A percentile compares a stretch with the other conserved stretches of the same genome.
Evolutionary conservation across 1,284 basidiomycete genomes (phyloP).

Genomic region (Melanopsichium pennsylvanicum): DNA sequence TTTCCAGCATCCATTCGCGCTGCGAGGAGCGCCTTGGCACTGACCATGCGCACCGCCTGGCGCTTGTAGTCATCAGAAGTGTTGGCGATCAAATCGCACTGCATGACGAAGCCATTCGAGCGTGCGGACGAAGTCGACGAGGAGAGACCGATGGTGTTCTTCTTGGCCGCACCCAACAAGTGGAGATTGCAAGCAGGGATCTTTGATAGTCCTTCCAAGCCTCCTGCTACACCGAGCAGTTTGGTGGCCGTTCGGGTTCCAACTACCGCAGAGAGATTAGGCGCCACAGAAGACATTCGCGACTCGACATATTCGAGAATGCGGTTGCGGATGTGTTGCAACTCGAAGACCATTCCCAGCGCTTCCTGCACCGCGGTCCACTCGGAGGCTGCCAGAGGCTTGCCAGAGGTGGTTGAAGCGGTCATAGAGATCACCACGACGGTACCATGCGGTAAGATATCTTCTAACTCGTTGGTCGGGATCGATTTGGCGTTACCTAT

Average conservation of each 20-base stretch:
- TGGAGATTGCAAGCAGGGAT: slow-evolving; percentile 96
- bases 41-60: slow-evolving; percentile 89
- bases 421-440: slow-evolving; percentile 97
- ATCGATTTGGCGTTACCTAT: slow-evolving; percentile 81
- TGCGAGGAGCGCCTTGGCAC: slow-evolving; percentile 88
- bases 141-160: slow-evolving; percentile 86
- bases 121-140: slow-evolving; percentile 71
- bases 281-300: slow-evolving; percentile 95
- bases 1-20: slow-evolving; percentile 91
- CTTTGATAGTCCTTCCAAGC: slow-evolving; percentile 85
- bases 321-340: slow-evolving; percentile 84
- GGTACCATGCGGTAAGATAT: slow-evolving; percentile 85
- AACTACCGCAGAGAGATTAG: slow-evolving; percentile 96
- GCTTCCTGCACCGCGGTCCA: slow-evolving; percentile 85
- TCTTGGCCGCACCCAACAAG: slow-evolving; percentile 90
- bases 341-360: slow-evolving; percentile 82
- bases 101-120: slow-evolving; percentile 97
- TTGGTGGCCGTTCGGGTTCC: slow-evolving; percentile 98
- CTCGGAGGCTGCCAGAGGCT: slow-evolving; percentile 74
- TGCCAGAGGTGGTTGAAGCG: slow-evolving; percentile 82
- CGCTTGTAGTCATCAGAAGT: slow-evolving; percentile 90
- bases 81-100: slow-evolving; percentile 83
- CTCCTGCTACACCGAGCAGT: slow-evolving; percentile 94
- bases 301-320: slow-evolving; percentile 99
- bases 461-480: slow-evolving; percentile 80